phyloP scores from a whole-genome alignment of 2,329 filamentous ascomycete genomes.

The Sclerotinia glacialis region DNA sequence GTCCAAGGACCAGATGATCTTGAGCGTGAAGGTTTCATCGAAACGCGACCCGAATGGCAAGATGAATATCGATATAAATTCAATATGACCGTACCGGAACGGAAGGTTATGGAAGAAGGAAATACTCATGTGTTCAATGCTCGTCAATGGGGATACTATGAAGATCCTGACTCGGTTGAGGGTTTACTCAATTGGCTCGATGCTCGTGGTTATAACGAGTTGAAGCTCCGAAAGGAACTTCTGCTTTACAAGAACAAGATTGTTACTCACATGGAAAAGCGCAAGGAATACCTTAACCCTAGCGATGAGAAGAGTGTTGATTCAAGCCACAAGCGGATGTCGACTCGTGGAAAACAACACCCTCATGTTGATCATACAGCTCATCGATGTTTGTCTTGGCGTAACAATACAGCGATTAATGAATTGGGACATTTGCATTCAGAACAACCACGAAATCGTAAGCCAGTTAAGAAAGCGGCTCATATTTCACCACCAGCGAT shows the following conservation, averaged over 20 bases:
- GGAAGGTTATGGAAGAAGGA: conserved; percentile 84
- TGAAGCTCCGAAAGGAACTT: conserved; percentile 85
- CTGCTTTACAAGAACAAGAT: conserved; percentile 74
- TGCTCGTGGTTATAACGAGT: conserved; percentile 78
- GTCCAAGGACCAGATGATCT: conserved; percentile 91
- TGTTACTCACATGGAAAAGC: conserved; percentile 72
- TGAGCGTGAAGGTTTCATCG: conserved; percentile 82
- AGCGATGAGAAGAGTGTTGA: conserved; percentile 49
- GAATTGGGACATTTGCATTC: conserved; percentile 59
- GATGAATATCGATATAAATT: conserved; percentile 75
- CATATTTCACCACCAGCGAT: conserved; percentile 23
- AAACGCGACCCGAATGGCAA: conserved; percentile 67
- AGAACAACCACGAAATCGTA: conserved; percentile 51
- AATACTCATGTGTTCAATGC: conserved; percentile 73
- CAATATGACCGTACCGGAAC: conserved; percentile 77
- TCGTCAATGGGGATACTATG: conserved; percentile 86
- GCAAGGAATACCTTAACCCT: conserved; percentile 67
- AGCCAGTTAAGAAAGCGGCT: conserved; percentile 36
- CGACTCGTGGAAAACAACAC: conserved; percentile 55
- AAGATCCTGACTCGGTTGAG: conserved; percentile 74
- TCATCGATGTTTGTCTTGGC: conserved; percentile 63
- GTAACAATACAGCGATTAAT: conserved; percentile 58
- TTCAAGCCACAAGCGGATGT: conserved; percentile 49
- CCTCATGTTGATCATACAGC: conserved; percentile 51
- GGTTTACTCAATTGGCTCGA: conserved; percentile 86